These are phyloP conservation scores for Prunus salicina DNA, from an alignment of 306 rosid species.

Conservation along the genomic window DNA sequence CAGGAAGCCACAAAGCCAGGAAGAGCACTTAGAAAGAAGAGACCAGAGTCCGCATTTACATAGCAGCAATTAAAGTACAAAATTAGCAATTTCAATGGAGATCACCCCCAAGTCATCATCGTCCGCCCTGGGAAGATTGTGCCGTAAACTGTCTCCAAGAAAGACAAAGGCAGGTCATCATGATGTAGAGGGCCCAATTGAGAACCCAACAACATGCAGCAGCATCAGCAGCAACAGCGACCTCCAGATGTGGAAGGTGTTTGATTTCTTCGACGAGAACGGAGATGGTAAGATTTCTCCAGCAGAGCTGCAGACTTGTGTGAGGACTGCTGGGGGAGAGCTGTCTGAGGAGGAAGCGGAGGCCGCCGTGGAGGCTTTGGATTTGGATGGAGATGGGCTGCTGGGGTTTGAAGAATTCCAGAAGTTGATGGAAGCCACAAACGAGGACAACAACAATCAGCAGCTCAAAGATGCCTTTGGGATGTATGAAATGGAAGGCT, in stretches of 20 bases:
- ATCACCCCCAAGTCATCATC: background rate
- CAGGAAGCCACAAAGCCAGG: no score
- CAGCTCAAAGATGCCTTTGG: slow-evolving; percentile 29
- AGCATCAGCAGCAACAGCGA: slow-evolving; percentile 1
- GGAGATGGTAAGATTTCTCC: slow-evolving; percentile 42
- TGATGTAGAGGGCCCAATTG: background rate
- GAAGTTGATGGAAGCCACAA: slow-evolving; percentile 24
- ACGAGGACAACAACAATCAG: slow-evolving; percentile 19
- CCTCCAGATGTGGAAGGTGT: slow-evolving; percentile 7
- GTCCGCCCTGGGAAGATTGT: background rate
- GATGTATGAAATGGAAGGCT: slow-evolving; percentile 34
- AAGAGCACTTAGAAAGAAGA: no score
- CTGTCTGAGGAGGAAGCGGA: slow-evolving; percentile 31
- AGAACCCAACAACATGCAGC: background rate
- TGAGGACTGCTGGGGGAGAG: slow-evolving; percentile 14
- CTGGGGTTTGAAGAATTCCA: slow-evolving; percentile 31
- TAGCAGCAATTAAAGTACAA: background rate
- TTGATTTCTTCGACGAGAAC: slow-evolving; percentile 28
- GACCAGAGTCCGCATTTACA: no score
- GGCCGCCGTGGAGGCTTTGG: slow-evolving; percentile 19
- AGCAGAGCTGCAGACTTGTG: slow-evolving; percentile 29
- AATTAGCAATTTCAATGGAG: background rate
- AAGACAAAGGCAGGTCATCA: background rate
- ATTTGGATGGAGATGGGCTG: slow-evolving; percentile 37
- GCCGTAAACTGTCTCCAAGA: slow-evolving; percentile 3